Conservation (phyloP, 805 yeast species). For the Teunomyces barrocoloradensis region DNA sequence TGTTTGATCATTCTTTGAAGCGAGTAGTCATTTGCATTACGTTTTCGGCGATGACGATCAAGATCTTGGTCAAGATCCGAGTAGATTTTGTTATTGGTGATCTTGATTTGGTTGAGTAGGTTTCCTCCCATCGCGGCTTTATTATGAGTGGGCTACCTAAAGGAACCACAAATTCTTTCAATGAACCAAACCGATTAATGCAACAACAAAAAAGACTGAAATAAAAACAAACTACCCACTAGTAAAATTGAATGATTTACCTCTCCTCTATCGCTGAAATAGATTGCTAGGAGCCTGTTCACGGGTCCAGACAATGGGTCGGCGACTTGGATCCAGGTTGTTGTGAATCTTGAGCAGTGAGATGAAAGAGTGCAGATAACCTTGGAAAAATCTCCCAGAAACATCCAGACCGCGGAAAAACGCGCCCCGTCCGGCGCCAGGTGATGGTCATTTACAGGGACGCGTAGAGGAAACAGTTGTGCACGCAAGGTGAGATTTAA, state of each 20-base stretch:
- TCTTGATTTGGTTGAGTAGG: slow-evolving; percentile 26
- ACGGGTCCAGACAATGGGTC: not conserved
- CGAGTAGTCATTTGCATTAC: slow-evolving; percentile 15
- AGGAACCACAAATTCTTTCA: not conserved
- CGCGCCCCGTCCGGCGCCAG: too few species aligned
- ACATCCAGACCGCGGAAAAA: not conserved
- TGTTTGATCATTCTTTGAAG: slow-evolving; percentile 16
- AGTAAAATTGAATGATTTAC: not conserved
- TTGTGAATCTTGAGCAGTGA: not conserved
- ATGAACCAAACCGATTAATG: not conserved
- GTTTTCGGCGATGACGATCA: slow-evolving; percentile 21
- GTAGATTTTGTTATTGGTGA: slow-evolving; percentile 28
- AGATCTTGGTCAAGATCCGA: slow-evolving; percentile 19
- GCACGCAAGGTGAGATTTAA: too few species aligned
- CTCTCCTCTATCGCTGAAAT: not conserved
- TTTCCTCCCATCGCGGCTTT: slow-evolving; percentile 9
- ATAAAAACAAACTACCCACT: not conserved
- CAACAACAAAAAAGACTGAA: not conserved
- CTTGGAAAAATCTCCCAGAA: not conserved
- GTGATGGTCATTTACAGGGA: too few species aligned
- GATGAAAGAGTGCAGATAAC: not conserved
- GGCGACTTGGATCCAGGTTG: not conserved
- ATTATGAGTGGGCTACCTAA: not conserved
- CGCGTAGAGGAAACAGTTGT: too few species aligned
- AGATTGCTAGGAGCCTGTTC: not conserved